A percentile compares a stretch with the other conserved stretches of the same genome.
These are phyloP conservation scores for Penicillium silybi DNA, from an alignment of 495 filamentous ascomycete species.

Conservation along the genomic window DNA sequence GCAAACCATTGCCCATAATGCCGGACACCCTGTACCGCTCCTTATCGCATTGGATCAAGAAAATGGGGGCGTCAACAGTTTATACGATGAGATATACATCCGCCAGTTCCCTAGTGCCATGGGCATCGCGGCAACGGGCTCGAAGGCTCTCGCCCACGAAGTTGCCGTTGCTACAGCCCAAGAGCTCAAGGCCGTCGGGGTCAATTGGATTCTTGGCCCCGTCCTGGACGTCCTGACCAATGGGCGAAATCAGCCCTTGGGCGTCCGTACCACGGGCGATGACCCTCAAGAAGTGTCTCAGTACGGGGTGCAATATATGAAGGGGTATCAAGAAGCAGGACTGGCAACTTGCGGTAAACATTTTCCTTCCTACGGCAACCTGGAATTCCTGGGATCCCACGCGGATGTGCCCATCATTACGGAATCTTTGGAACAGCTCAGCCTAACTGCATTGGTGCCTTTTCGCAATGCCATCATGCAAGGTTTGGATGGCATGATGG, in stretches of 20 bases:
- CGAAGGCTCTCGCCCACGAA: conserved; percentile 69
- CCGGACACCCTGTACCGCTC: conserved; percentile 79
- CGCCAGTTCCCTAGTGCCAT: conserved; percentile 89
- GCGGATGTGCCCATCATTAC: conserved; percentile 89
- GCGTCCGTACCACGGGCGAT: conserved; percentile 77
- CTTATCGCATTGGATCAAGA: conserved; percentile 87
- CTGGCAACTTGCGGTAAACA: conserved; percentile 86
- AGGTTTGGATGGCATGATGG: conserved; percentile 88
- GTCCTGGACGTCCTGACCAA: conserved; percentile 90
- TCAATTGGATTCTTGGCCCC: conserved; percentile 88
- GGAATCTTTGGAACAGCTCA: conserved; percentile 82
- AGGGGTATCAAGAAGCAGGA: conserved; percentile 82
- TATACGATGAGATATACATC: conserved; percentile 88
- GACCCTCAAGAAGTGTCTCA: conserved; percentile 87
- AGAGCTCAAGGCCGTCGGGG: conserved; percentile 78
- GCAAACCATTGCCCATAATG: conserved; percentile 80
- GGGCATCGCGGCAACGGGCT: conserved; percentile 83
- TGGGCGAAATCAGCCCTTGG: conserved; percentile 78
- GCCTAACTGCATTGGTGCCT: conserved; percentile 75
- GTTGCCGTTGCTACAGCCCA: conserved; percentile 83
- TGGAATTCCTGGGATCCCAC: conserved; percentile 85
- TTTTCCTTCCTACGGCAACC: conserved; percentile 87
- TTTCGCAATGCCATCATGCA: conserved; percentile 81
- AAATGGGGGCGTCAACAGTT: conserved; percentile 91
- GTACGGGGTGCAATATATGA: conserved; percentile 82